Conservation (phyloP, 2,329 filamentous ascomycete species). For the Ophiostoma angusticollis region DNA sequence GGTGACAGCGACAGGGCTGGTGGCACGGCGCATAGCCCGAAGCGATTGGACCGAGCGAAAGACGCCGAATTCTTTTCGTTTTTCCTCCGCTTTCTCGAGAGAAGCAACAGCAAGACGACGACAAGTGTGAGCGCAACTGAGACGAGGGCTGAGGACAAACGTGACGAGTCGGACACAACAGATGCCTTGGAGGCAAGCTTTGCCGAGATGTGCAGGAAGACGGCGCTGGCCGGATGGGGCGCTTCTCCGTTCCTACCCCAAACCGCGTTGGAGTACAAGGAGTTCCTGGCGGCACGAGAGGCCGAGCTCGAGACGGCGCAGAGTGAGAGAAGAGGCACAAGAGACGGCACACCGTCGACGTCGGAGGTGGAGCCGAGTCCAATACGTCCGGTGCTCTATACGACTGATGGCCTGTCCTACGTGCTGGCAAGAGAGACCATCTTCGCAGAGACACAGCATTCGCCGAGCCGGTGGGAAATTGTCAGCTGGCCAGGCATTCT, state of each 20-base stretch:
- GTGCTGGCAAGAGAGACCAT: not conserved
- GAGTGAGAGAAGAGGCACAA: too few relatives aligned
- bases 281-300: not conserved
- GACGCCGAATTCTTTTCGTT: too few relatives aligned
- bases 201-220: not conserved
- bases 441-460: not conserved
- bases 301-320: too few relatives aligned
- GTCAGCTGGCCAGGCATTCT: not conserved
- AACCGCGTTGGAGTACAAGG: not conserved
- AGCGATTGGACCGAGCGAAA: too few relatives aligned
- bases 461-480: not conserved
- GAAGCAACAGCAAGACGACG: too few relatives aligned
- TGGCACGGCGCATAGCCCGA: too few relatives aligned
- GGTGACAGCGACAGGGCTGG: too few relatives aligned
- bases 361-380: not conserved
- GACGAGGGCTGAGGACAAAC: too few relatives aligned
- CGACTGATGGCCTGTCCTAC: not conserved
- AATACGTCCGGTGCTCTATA: not conserved
- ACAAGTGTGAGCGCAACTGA: too few relatives aligned
- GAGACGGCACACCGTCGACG: not conserved
- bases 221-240: not conserved
- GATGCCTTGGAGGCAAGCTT: not conserved
- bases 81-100: too few relatives aligned
- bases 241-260: slow-evolving; percentile 6
- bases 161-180: not conserved